Evolutionary conservation across 345 rosid genomes (phyloP).

Genomic region (Clausena lansium): DNA sequence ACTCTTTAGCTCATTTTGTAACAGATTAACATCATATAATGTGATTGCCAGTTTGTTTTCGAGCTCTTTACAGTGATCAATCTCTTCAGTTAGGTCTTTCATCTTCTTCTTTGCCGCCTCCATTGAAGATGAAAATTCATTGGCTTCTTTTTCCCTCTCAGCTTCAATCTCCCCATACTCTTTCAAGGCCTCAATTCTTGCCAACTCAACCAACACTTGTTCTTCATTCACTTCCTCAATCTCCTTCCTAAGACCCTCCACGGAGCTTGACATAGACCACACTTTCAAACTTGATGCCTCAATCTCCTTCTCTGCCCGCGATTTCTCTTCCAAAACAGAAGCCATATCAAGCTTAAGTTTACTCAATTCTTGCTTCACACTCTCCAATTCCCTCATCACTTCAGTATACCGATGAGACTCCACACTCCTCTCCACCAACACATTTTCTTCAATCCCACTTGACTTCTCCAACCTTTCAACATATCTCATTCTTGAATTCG

Average conservation of each 20-base stretch:
- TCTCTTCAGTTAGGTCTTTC: conserved; percentile 37
- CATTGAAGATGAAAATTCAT: conserved; percentile 32
- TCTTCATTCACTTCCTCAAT: conserved; percentile 76
- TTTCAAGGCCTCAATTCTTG: conserved; percentile 74
- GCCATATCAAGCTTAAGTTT: conserved; percentile 76
- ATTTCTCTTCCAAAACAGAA: conserved; percentile 55
- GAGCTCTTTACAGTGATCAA: conserved; percentile 45
- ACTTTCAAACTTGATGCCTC: conserved; percentile 28
- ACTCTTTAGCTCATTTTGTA: conserved; percentile 54
- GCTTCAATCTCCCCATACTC: conserved; percentile 56
- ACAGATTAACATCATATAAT: conserved; percentile 47
- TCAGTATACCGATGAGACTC: conserved; percentile 29
- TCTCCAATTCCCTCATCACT: conserved; percentile 54
- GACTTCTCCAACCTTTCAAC: conserved; percentile 29
- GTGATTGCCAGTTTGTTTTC: conserved; percentile 60
- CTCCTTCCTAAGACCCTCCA: conserved; percentile 53
- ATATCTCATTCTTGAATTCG: conserved; percentile 24
- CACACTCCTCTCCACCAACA: conserved; percentile 9
- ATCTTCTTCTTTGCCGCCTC: conserved; percentile 35
- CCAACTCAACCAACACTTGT: conserved; percentile 73
- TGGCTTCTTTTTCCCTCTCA: conserved; percentile 41
- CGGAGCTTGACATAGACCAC: conserved; percentile 30
- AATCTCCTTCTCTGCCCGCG: conserved; percentile 44
- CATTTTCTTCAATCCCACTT: conserved; percentile 17
- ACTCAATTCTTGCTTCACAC: conserved; percentile 62